Conservation (phyloP, 768 basidiomycete genomes). For the Calocybe gangraenosa region DNA sequence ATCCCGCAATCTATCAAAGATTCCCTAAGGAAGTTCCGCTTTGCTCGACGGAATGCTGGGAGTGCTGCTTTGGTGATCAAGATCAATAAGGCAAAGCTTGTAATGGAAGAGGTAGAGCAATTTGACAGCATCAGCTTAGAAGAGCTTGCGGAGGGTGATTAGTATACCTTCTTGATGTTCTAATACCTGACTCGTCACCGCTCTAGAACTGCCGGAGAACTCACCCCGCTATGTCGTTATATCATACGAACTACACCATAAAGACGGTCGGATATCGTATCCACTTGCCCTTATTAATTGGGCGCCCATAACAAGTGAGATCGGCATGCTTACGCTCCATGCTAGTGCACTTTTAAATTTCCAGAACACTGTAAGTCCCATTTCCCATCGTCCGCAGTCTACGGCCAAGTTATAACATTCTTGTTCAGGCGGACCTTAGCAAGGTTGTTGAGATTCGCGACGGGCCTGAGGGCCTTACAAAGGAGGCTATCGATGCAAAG, state of each 20-base stretch:
- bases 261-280: conserved; percentile 79
- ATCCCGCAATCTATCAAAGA: conserved; percentile 78
- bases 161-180: neutral
- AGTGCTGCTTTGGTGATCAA: conserved; percentile 83
- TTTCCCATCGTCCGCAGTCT: neutral
- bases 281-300: conserved; percentile 88
- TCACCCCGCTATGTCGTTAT: conserved; percentile 83
- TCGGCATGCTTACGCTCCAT: conserved; percentile 71
- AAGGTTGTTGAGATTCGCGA: conserved; percentile 82
- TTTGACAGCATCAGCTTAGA: conserved; percentile 74
- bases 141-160: conserved; percentile 81
- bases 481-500: conserved; percentile 61
- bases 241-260: conserved; percentile 76
- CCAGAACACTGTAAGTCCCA: conserved; percentile 62
- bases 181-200: conserved; percentile 2
- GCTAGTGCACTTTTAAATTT: conserved; percentile 81
- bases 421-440: conserved; percentile 61
- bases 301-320: conserved; percentile 77
- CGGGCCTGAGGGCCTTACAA: conserved; percentile 77
- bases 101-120: conserved; percentile 82
- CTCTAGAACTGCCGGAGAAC: conserved; percentile 79
- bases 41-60: conserved; percentile 66
- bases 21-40: conserved; percentile 75
- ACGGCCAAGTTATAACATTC: neutral
- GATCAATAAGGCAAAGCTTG: conserved; percentile 79